phyloP scores from a whole-genome alignment of 306 rosid species.

The Dalbergia cultrata region DNA sequence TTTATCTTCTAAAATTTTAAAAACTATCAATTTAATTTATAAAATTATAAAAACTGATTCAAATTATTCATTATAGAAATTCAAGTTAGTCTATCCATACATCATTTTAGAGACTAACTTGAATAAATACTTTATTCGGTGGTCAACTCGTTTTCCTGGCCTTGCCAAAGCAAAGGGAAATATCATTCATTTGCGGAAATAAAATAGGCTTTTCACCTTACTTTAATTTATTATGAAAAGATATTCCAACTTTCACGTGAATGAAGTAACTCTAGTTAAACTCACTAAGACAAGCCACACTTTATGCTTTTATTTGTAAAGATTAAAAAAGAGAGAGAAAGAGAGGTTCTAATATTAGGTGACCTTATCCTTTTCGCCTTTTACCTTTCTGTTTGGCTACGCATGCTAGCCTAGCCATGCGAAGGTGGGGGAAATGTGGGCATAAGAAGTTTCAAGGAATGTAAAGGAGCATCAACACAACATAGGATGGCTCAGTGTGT shows the following conservation, averaged over 20 bases:
- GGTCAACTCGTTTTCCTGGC: constrained; percentile 40
- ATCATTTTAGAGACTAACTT: too few species aligned
- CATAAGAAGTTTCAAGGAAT: constrained; percentile 23
- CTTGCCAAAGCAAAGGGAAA: constrained; percentile 30
- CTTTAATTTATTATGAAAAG: constrained; percentile 1
- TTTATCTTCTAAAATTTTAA: too few species aligned
- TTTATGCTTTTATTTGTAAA: constrained; percentile 14
- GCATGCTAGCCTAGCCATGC: constrained; percentile 22
- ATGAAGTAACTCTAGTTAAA: constrained; percentile 23
- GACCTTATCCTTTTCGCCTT: neutral
- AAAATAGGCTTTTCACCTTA: constrained; percentile 22
- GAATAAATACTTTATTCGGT: too few species aligned
- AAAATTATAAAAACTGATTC: too few species aligned
- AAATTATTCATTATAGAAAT: too few species aligned
- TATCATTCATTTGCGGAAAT: constrained; percentile 30
- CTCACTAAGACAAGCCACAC: constrained; percentile 11
- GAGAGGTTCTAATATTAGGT: neutral
- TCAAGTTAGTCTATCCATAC: too few species aligned
- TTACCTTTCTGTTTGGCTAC: neutral
- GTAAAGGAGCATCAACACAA: constrained; percentile 3
- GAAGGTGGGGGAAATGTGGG: constrained; percentile 13
- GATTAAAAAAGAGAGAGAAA: neutral
- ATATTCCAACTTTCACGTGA: constrained; percentile 32
- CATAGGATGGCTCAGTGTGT: neutral
- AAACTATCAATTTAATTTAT: too few species aligned